phyloP scores from a whole-genome alignment of 2,329 filamentous ascomycete species.

The Colletotrichum sp. region DNA sequence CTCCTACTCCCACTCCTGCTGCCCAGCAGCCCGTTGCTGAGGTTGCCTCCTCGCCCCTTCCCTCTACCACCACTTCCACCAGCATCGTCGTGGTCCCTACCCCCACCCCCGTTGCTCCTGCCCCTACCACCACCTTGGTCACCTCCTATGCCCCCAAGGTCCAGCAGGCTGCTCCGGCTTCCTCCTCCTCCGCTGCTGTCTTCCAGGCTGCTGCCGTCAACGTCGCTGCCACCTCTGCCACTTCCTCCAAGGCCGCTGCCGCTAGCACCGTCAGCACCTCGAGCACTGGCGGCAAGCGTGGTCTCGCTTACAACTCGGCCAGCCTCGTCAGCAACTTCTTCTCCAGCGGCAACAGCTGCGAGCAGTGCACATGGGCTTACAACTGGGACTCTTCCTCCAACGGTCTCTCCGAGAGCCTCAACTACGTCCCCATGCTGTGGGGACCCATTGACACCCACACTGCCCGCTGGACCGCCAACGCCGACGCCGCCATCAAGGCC shows the following conservation, averaged over 20 bases:
- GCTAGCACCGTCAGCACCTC: constrained; percentile 20
- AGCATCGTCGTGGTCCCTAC: constrained; percentile 9
- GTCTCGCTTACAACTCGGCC: constrained; percentile 71
- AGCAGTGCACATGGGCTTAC: constrained; percentile 65
- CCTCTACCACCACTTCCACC: constrained; percentile 15
- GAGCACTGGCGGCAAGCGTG: constrained; percentile 59
- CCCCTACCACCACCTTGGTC: constrained; percentile 25
- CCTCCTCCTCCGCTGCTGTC: constrained; percentile 24
- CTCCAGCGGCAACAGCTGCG: constrained; percentile 33
- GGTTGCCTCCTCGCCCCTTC: neutral
- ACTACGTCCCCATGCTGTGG: constrained; percentile 75
- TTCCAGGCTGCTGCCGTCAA: constrained; percentile 1
- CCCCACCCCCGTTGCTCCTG: neutral
- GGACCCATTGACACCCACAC: constrained; percentile 49
- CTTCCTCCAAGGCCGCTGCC: constrained; percentile 12
- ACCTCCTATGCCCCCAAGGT: constrained; percentile 11
- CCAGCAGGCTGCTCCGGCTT: constrained; percentile 16
- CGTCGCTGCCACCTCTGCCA: constrained; percentile 16
- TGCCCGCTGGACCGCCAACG: constrained; percentile 55
- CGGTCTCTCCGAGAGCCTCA: constrained; percentile 47
- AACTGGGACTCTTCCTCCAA: constrained; percentile 66
- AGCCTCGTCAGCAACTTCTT: constrained; percentile 57
- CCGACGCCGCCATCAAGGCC: constrained; percentile 52
- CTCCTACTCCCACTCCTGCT: neutral
- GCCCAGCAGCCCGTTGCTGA: neutral